Conservation (phyloP, 2,329 filamentous ascomycete species). For the Thelonectria blattea region DNA sequence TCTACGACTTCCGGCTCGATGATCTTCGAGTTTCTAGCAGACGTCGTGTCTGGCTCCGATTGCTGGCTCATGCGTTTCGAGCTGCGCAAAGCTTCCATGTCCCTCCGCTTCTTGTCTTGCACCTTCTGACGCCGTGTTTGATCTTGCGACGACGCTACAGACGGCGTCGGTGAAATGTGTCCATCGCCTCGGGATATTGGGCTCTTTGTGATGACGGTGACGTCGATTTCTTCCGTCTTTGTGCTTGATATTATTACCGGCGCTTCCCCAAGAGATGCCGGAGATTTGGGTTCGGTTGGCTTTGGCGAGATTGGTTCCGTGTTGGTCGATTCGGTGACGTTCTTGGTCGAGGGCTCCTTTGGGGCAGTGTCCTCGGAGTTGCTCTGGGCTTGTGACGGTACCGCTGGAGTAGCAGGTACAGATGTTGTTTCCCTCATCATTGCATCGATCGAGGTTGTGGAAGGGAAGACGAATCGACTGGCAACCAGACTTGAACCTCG, state of each 20-base stretch:
- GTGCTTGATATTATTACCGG: constrained; percentile 21
- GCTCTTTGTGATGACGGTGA: constrained; percentile 33
- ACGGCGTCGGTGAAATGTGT: constrained; percentile 23
- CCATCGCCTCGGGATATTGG: constrained; percentile 26
- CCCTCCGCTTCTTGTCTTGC: constrained; percentile 48
- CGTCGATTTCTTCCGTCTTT: constrained; percentile 18
- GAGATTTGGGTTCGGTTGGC: constrained; percentile 14
- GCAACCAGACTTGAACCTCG: constrained; percentile 38
- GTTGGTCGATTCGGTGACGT: constrained; percentile 28
- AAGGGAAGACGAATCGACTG: constrained; percentile 28
- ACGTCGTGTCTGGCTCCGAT: background rate
- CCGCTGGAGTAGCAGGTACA: constrained; percentile 4
- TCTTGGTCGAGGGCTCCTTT: constrained; percentile 28
- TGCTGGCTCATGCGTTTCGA: constrained; percentile 27
- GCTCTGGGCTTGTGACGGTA: constrained; percentile 13
- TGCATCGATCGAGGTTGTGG: constrained; percentile 36
- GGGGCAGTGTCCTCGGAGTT: constrained; percentile 21
- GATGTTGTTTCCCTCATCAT: constrained; percentile 33
- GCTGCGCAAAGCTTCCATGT: constrained; percentile 45
- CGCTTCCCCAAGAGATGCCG: constrained; percentile 23
- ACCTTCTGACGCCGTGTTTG: constrained; percentile 47
- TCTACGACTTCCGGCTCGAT: background rate
- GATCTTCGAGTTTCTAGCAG: background rate
- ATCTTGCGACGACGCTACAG: constrained; percentile 36
- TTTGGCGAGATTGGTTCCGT: constrained; percentile 27